A percentile compares a stretch with the other conserved stretches of the same genome.
These are phyloP conservation scores for Beauveria rudraprayagi DNA, from an alignment of 2,329 filamentous ascomycete species.

Conservation along the genomic window DNA sequence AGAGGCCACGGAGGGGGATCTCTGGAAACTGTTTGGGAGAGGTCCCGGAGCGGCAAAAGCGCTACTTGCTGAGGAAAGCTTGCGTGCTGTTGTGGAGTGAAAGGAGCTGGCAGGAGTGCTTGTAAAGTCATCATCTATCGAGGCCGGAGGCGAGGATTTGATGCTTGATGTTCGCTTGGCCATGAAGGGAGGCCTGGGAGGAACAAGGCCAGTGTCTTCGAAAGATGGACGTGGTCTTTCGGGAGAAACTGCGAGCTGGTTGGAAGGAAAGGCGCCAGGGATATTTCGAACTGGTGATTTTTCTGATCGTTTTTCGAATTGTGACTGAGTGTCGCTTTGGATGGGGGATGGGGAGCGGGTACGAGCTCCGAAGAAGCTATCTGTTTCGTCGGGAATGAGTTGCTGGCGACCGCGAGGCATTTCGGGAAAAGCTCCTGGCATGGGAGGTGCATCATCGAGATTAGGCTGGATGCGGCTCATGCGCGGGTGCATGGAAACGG, in stretches of 20 bases:
- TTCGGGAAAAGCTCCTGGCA: slow-evolving; percentile 33
- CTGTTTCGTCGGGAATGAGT: slow-evolving; percentile 30
- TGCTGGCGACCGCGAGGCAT: slow-evolving; percentile 33
- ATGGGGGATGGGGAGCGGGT: slow-evolving; percentile 52
- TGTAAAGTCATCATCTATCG: slow-evolving; percentile 62
- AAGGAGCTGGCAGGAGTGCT: slow-evolving; percentile 44
- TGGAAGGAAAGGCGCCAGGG: slow-evolving; percentile 25
- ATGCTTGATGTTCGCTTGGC: slow-evolving; percentile 50
- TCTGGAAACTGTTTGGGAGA: slow-evolving; percentile 56
- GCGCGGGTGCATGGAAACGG: slow-evolving; percentile 66
- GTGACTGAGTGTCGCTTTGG: slow-evolving; percentile 29
- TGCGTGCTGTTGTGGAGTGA: slow-evolving; percentile 62
- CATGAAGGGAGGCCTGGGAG: slow-evolving; percentile 38
- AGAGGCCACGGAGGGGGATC: slow-evolving; percentile 80
- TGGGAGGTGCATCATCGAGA: slow-evolving; percentile 39
- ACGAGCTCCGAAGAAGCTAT: slow-evolving; percentile 42
- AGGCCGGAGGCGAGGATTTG: slow-evolving; percentile 49
- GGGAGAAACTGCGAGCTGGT: slow-evolving; percentile 30
- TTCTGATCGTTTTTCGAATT: slow-evolving; percentile 20
- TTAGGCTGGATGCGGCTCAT: slow-evolving; percentile 56
- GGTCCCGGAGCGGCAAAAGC: slow-evolving; percentile 39
- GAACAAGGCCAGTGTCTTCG: slow-evolving; percentile 43
- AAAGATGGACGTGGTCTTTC: slow-evolving; percentile 38
- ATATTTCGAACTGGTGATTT: slow-evolving; percentile 26
- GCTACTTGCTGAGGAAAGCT: slow-evolving; percentile 64